Evolutionary conservation across 441 rosid genomes (phyloP).

Genomic region (Syzygium syzygioides): DNA sequence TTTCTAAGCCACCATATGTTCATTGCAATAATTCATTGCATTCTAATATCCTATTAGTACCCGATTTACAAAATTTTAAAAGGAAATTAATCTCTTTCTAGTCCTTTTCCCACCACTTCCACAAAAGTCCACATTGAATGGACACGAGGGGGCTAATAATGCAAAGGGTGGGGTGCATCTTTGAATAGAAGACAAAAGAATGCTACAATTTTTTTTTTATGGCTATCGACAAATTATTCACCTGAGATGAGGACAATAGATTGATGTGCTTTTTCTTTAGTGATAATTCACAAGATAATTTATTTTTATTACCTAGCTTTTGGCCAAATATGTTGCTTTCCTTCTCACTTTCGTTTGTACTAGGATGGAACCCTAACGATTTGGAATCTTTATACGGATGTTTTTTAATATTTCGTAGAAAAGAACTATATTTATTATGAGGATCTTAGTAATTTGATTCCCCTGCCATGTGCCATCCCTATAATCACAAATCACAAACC

Average conservation of each 20-base stretch:
- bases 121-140: background rate
- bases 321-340: background rate
- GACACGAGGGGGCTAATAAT: background rate
- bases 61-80: background rate
- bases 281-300: background rate
- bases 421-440: background rate
- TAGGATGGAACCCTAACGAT: background rate
- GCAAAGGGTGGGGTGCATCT: background rate
- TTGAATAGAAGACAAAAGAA: background rate
- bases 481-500: background rate
- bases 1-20: background rate
- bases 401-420: background rate
- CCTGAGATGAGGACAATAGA: background rate
- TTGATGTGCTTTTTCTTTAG: background rate
- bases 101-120: background rate
- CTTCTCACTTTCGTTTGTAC: background rate
- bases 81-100: background rate
- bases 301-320: background rate
- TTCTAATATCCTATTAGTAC: background rate
- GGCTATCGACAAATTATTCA: background rate
- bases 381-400: background rate
- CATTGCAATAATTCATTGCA: background rate
- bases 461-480: background rate
- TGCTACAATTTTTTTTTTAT: background rate
- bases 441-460: background rate